phyloP scores from a whole-genome alignment of 768 basidiomycete species.

The Rhodotorula diobovata region DNA sequence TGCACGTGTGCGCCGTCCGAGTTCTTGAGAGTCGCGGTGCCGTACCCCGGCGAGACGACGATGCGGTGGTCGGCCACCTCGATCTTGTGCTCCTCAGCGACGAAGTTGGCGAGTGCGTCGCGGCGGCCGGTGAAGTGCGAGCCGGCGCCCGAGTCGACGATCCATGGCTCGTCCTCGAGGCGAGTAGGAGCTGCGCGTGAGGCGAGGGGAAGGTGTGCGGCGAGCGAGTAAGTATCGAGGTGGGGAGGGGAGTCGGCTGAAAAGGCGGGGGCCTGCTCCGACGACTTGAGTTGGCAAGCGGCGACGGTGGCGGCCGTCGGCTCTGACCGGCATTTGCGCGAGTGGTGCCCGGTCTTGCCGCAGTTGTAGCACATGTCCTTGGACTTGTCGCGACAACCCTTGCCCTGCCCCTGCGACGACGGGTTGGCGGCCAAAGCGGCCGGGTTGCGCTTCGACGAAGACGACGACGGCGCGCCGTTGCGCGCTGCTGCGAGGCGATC shows the following conservation, averaged over 20 bases:
- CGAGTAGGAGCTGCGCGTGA: neutral
- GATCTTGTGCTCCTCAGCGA: neutral
- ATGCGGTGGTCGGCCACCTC: neutral
- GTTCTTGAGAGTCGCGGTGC: neutral
- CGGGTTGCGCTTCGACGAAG: neutral
- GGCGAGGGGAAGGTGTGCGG: neutral
- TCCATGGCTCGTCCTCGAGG: conserved; percentile 4
- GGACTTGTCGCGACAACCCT: neutral
- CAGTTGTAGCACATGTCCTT: conserved; percentile 1
- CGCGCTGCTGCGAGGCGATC: neutral
- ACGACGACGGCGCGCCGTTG: neutral
- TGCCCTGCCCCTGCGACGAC: neutral
- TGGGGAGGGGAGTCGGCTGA: no score
- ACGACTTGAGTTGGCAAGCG: neutral
- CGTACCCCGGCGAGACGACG: conserved; percentile 2
- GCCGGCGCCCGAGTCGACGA: conserved; percentile 11
- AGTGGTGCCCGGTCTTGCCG: neutral
- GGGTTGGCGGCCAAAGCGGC: neutral
- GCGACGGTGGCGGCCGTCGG: neutral
- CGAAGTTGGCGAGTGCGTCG: neutral
- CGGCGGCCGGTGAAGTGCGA: neutral
- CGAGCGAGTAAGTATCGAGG: neutral
- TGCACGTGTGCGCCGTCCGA: neutral
- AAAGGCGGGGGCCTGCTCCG: no score
- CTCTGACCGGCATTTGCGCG: neutral